Conservation (phyloP, 345 rosid species). For the Arabidopsis arenosa region DNA sequence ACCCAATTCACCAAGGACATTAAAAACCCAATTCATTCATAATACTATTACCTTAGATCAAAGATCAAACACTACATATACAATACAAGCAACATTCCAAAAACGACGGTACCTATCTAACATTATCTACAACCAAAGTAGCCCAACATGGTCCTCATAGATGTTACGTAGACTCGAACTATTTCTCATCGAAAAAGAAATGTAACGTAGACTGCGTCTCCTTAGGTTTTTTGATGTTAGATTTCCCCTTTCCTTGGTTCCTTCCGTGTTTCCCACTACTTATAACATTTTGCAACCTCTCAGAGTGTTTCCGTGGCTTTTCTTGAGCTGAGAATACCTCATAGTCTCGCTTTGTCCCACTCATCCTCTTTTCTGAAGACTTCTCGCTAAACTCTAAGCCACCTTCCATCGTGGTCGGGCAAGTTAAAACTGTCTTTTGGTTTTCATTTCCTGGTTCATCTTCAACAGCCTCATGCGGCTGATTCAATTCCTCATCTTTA, state of each 20-base stretch:
- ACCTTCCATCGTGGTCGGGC: conserved; percentile 16
- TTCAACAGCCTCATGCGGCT: conserved; percentile 13
- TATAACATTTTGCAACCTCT: conserved; percentile 24
- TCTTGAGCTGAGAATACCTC: conserved; percentile 47
- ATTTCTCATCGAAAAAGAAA: conserved; percentile 63
- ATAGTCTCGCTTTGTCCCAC: conserved; percentile 52
- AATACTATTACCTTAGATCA: not conserved
- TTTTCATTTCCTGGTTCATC: conserved; percentile 13
- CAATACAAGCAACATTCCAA: not conserved
- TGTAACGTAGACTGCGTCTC: conserved; percentile 68
- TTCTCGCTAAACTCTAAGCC: conserved; percentile 38
- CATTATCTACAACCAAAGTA: conserved; percentile 3
- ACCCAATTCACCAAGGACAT: too few species aligned
- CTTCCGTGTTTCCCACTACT: conserved; percentile 12
- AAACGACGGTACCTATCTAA: not conserved
- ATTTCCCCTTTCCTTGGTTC: conserved; percentile 55
- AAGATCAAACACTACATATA: conserved; percentile 3
- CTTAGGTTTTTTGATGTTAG: conserved; percentile 45
- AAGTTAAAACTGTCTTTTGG: conserved; percentile 9
- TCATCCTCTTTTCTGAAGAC: conserved; percentile 36
- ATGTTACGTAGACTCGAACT: conserved; percentile 25
- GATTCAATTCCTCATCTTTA: conserved; percentile 1
- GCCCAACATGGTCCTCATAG: not conserved
- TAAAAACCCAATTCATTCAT: too few species aligned
- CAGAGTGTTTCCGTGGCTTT: conserved; percentile 37